A percentile compares a stretch with the other conserved stretches of the same genome.
These are phyloP conservation scores for Rhododendron mucronatum DNA, from an alignment of 148 eudicot genomes.

Conservation along the genomic window DNA sequence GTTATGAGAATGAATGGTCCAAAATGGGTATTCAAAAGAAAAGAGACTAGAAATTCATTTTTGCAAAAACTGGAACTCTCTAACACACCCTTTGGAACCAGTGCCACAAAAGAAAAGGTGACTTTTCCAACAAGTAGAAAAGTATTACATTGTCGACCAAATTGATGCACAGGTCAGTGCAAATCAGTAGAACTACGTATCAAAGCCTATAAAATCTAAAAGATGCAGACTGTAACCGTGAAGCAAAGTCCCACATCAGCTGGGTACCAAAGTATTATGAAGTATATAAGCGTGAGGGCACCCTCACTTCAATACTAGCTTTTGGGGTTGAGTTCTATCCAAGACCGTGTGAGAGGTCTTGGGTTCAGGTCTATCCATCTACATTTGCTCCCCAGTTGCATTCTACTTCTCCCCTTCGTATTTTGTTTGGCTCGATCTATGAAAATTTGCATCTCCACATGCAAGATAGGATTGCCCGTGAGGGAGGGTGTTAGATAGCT, in stretches of 20 bases:
- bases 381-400: neutral
- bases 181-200: neutral
- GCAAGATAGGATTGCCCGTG: neutral
- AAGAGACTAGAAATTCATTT: neutral
- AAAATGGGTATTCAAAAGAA: neutral
- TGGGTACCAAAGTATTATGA: no score
- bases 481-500: neutral
- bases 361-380: no score
- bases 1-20: neutral
- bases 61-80: neutral
- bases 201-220: neutral
- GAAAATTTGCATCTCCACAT: neutral
- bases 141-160: neutral
- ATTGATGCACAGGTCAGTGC: neutral
- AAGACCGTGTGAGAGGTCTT: neutral
- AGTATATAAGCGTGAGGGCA: no score
- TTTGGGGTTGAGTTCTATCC: neutral
- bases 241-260: no score
- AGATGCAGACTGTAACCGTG: neutral
- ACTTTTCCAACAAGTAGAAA: neutral
- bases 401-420: neutral
- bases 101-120: neutral
- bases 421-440: neutral
- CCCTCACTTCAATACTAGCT: neutral
- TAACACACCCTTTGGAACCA: neutral